Percentiles rank a stretch among this genome's conserved stretches.
These are phyloP conservation scores for Triangularia setosa DNA, from an alignment of 2,329 filamentous ascomycete species.

Conservation along the genomic window DNA sequence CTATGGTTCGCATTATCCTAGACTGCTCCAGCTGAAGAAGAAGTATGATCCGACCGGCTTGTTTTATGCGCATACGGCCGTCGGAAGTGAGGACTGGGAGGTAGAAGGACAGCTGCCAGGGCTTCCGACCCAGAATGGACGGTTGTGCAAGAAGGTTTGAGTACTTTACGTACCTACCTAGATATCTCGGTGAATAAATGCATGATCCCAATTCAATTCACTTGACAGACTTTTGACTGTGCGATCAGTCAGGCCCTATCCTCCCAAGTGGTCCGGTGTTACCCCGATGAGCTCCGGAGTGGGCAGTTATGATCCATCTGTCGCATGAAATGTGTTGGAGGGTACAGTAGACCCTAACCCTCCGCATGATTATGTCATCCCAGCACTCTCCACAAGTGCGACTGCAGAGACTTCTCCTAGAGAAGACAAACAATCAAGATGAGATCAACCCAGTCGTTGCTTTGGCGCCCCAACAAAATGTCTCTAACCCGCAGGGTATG, in stretches of 20 bases:
- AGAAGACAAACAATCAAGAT: no score
- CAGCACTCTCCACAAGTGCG: no score
- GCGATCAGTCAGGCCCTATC: no score
- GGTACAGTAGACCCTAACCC: no score
- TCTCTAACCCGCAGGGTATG: not conserved
- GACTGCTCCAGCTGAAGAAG: slow-evolving; percentile 19
- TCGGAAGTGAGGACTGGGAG: slow-evolving; percentile 19
- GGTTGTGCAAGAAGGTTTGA: slow-evolving; percentile 12
- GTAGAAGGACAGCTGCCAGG: slow-evolving; percentile 9
- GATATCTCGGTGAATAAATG: not conserved
- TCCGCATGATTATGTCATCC: no score
- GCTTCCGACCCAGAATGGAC: slow-evolving; percentile 19
- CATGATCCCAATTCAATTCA: not conserved
- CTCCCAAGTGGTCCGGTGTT: no score
- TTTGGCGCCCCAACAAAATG: no score
- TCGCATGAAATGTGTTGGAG: no score
- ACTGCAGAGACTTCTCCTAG: no score
- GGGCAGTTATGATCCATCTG: no score
- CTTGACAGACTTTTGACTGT: no score
- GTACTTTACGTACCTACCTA: not conserved
- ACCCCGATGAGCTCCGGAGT: not conserved
- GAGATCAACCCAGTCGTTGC: no score
- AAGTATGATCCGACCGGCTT: slow-evolving; percentile 19
- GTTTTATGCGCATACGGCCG: slow-evolving; percentile 21
- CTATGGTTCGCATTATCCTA: slow-evolving; percentile 19